Percentiles rank a stretch among this genome's conserved stretches.
phyloP scores from a whole-genome alignment of 345 rosid genomes.

The Lepidium aucheri region DNA sequence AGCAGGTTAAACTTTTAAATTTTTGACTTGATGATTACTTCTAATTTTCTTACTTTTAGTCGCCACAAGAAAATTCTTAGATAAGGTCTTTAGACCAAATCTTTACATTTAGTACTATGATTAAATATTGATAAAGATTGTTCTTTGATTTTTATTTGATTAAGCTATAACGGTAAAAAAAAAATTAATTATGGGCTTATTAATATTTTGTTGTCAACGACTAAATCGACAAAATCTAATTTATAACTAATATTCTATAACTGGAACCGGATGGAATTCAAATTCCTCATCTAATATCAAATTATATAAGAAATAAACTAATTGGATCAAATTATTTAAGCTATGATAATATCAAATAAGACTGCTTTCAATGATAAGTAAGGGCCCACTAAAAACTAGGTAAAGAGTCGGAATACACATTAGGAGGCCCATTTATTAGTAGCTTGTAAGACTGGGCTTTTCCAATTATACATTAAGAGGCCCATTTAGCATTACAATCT shows the following conservation, averaged over 20 bases:
- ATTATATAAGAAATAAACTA: too few species aligned
- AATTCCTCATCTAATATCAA: too few species aligned
- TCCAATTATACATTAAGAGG: too few species aligned
- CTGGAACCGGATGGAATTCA: too few species aligned
- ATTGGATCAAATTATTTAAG: too few species aligned
- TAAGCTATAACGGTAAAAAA: background rate
- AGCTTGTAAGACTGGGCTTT: background rate
- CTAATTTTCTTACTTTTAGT: background rate
- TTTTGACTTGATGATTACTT: background rate
- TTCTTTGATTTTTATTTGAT: background rate
- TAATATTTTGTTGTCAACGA: too few species aligned
- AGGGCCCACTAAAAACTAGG: background rate
- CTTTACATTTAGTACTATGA: background rate
- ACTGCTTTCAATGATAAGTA: background rate
- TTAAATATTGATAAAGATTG: background rate
- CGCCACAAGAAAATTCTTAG: background rate
- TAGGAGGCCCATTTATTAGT: background rate
- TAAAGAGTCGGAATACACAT: background rate
- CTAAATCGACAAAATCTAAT: too few species aligned
- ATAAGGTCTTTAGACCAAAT: background rate
- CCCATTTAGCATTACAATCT: too few species aligned
- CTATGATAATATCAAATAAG: too few species aligned
- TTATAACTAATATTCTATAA: too few species aligned
- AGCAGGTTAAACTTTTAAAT: conserved; percentile 8
- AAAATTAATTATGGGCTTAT: background rate